Evolutionary conservation across 495 filamentous ascomycete genomes (phyloP).

Genomic region (Entonaema liquescens): DNA sequence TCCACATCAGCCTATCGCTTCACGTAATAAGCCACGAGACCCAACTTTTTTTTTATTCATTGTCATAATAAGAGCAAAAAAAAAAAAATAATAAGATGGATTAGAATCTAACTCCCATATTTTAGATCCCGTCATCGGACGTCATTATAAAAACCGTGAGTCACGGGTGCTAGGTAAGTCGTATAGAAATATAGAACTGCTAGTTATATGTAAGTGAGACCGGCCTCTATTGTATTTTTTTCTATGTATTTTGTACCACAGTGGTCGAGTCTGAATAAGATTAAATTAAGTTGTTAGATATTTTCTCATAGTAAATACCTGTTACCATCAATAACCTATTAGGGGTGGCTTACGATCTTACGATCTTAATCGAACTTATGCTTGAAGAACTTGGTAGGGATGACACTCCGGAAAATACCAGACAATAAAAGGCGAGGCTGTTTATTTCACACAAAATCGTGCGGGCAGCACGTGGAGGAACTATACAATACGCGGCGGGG

Average conservation of each 20-base stretch:
- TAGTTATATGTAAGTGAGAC: too few species aligned
- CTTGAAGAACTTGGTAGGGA: too few species aligned
- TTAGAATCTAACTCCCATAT: background rate
- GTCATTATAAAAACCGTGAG: slow-evolving; percentile 19
- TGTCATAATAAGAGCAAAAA: background rate
- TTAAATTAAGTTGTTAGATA: too few species aligned
- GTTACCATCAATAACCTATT: too few species aligned
- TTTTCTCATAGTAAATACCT: too few species aligned
- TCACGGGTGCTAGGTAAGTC: slow-evolving; percentile 13
- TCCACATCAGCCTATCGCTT: slow-evolving; percentile 31
- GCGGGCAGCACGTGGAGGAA: background rate
- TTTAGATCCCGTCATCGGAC: slow-evolving; percentile 39
- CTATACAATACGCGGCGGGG: background rate
- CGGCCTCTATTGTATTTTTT: background rate
- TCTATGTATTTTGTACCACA: background rate
- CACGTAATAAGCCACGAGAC: slow-evolving; percentile 25
- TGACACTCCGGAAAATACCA: background rate
- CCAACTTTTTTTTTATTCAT: slow-evolving; percentile 27
- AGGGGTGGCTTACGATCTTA: too few species aligned
- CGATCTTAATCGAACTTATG: too few species aligned
- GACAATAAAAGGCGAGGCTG: background rate
- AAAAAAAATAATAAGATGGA: background rate
- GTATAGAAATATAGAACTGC: too few species aligned
- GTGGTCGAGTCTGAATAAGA: too few species aligned
- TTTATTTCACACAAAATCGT: background rate